Base-by-base conservation (phyloP, 208 protist species). In the Trypanosoma avium region DNA sequence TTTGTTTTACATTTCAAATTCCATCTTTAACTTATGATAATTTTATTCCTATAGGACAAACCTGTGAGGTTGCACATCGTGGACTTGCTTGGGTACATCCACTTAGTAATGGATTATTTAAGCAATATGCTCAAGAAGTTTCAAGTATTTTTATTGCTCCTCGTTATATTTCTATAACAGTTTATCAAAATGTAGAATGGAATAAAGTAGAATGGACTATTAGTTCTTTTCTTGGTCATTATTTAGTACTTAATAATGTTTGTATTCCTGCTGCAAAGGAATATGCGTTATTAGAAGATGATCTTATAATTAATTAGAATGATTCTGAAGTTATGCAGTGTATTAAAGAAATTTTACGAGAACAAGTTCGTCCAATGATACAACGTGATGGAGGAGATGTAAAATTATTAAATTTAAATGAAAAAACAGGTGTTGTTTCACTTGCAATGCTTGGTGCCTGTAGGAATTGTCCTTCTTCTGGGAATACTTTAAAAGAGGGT, bases 381-480 rank as follows among this genome's bases (percentile, higher is more conserved):
- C 94, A 97, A 79, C 84, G 88, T 27, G 94, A 97, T 70, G 92
- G 94, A 32, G 94, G 94, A 27, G 94, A 97, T 53, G 86, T 97
- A 56, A 88, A 93, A 57, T 71, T 95, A 64, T 61, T 94, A 13
- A 78, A 84, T 47, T 97, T 94, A 47, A 86, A 97, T 43, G 82
- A 85, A 40, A 75, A 90, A 48, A 95, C 77, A 1, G 93, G 93
- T n/a, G 62, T 95, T 4, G 93, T 97, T 17, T 92, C 85, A 22
- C 70, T 97, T 10, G 88, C 90, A 24, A 90, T 97, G 83, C 84
- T 96, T 27, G 94, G 94, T 4, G 90, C 90, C 27, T 97, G 94
- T 63, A 80, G 83, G 19, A 95, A 74, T 10, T 97, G 94, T 66
- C 90, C 90, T 3, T 96, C 90, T 0, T 95, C 90, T 5, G 63